phyloP scores from a whole-genome alignment of 2,329 filamentous ascomycete genomes.

The Blumeria graminis region DNA sequence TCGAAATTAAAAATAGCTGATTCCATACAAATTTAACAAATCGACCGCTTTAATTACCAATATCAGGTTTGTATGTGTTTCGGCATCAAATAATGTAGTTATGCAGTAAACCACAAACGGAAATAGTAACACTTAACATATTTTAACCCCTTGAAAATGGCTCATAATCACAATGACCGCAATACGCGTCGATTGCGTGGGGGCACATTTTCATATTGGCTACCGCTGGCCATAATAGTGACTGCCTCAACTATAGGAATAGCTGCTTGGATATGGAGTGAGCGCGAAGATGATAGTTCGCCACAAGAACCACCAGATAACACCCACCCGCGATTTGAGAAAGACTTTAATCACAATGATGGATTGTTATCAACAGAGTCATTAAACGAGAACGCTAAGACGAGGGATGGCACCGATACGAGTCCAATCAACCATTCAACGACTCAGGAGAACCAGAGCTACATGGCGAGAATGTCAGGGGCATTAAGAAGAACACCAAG shows the following conservation, averaged over 20 bases:
- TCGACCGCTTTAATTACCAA: too few species aligned
- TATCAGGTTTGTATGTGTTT: too few species aligned
- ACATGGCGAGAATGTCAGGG: constrained; percentile 57
- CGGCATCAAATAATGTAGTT: too few species aligned
- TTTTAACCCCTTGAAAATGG: constrained; percentile 22
- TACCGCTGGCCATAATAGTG: constrained; percentile 66
- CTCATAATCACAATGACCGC: constrained; percentile 34
- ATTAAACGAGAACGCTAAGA: constrained; percentile 6
- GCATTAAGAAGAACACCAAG: constrained; percentile 63
- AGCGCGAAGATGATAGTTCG: constrained; percentile 45
- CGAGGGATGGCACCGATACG: constrained; percentile 19
- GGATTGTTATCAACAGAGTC: constrained; percentile 14
- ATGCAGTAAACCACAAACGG: too few species aligned
- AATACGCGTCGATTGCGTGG: constrained; percentile 24
- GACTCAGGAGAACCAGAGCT: constrained; percentile 26
- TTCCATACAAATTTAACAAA: too few species aligned
- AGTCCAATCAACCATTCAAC: constrained; percentile 16
- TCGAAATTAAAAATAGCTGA: too few species aligned
- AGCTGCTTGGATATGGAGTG: constrained; percentile 84
- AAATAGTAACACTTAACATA: too few species aligned
- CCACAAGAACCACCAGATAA: neutral
- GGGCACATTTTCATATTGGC: constrained; percentile 58
- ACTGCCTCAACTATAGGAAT: constrained; percentile 69
- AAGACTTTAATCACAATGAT: constrained; percentile 14
- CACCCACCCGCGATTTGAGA: neutral